Percentiles rank a stretch among this genome's conserved stretches.
phyloP scores from a whole-genome alignment of 805 yeast genomes.

The Candida loeiensis region DNA sequence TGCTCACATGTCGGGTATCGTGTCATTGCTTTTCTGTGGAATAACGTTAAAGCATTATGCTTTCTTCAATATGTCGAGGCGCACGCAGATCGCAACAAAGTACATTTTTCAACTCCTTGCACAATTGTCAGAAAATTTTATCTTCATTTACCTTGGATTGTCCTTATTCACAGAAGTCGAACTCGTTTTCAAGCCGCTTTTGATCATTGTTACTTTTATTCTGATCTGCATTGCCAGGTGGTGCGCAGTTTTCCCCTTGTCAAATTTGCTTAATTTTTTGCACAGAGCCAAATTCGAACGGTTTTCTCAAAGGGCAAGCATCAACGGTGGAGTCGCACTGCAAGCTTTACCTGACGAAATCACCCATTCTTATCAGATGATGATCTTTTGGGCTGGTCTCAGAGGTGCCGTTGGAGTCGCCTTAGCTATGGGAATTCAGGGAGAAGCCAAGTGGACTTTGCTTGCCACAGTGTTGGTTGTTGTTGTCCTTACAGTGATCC shows the following conservation, averaged over 20 bases:
- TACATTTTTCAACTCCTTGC: constrained; percentile 93
- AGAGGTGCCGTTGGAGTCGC: constrained; percentile 99
- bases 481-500: constrained; percentile 90
- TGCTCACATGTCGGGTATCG: constrained; percentile 99
- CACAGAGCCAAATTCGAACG: constrained; percentile 54
- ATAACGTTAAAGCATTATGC: constrained; percentile 96
- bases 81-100: constrained; percentile 95
- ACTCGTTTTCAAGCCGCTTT: constrained; percentile 86
- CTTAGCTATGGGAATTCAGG: constrained; percentile 94
- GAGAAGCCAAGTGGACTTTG: constrained; percentile 83
- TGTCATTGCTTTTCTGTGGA: constrained; percentile 90
- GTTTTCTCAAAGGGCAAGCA: constrained; percentile 24
- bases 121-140: constrained; percentile 92
- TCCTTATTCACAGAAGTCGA: constrained; percentile 95
- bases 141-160: constrained; percentile 90
- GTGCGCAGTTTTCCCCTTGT: constrained; percentile 95
- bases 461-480: constrained; percentile 95
- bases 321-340: constrained; percentile 39
- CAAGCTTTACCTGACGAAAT: constrained; percentile 73
- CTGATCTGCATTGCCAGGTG: constrained; percentile 94
- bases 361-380: constrained; percentile 93
- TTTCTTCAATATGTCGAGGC: constrained; percentile 92
- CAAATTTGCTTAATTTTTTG: constrained; percentile 78
- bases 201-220: constrained; percentile 84
- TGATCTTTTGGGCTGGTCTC: constrained; percentile 99